Percentiles rank a stretch among this genome's conserved stretches.
phyloP scores from a whole-genome alignment of 2,329 filamentous ascomycete species.

The Monosporascus sp. region DNA sequence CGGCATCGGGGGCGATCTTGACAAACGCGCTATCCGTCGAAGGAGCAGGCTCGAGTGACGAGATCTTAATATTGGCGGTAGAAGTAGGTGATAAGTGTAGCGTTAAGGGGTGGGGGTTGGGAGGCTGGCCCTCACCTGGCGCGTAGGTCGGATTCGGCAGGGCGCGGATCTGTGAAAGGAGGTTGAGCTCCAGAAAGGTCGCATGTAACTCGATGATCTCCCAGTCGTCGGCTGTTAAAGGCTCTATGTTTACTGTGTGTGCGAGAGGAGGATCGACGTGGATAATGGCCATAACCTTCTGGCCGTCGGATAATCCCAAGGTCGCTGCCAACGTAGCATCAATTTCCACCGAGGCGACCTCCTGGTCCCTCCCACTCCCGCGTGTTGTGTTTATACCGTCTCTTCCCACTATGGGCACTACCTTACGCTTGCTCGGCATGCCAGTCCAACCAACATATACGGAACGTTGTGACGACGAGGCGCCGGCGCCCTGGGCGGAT shows the following conservation, averaged over 20 bases:
- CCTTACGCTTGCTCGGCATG: constrained; percentile 86
- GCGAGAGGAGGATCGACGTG: constrained; percentile 88
- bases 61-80: constrained; percentile 83
- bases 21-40: constrained; percentile 69
- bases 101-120: constrained; percentile 72
- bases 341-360: constrained; percentile 73
- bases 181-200: constrained; percentile 89
- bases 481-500: constrained; percentile 36
- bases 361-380: constrained; percentile 64
- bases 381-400: constrained; percentile 63
- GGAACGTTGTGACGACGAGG: constrained; percentile 54
- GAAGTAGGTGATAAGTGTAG: constrained; percentile 93
- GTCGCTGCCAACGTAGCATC: constrained; percentile 78
- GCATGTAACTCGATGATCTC: constrained; percentile 98
- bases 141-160: constrained; percentile 77
- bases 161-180: constrained; percentile 87
- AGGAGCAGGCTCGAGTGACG: constrained; percentile 73
- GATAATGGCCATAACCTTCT: constrained; percentile 66
- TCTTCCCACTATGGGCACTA: constrained; percentile 66
- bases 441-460: constrained; percentile 95
- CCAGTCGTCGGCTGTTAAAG: constrained; percentile 92
- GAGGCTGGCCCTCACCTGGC: constrained; percentile 42
- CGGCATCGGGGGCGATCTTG: constrained; percentile 88
- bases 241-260: constrained; percentile 95
- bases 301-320: constrained; percentile 72